Evolutionary conservation across 1,284 basidiomycete species (phyloP), one percentile per base, ranked within the genome.

Genomic region (Tylopilus sp.): DNA sequence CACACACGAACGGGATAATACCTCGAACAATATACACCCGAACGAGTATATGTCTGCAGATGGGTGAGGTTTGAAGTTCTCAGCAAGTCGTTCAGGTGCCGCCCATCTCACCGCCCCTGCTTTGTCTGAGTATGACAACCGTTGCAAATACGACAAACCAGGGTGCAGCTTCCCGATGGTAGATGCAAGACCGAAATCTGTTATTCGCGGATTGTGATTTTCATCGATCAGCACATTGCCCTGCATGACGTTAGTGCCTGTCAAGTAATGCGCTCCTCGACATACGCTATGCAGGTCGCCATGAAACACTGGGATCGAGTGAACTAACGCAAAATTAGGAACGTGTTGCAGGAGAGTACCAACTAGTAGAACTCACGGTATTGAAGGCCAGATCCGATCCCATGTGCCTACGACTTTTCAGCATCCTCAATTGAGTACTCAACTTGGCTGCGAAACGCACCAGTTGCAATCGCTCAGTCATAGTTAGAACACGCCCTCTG

Each of bases 201-300:
- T 26, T 47, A 68, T 68, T n/a, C 49, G 58, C 1, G 58, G 58
- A 36, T n/a, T 38, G 6, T 65, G 22, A 12, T 65, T 53, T 8
- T 57, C 55, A 3, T 70, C 53, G 16, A 71, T 54, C 18, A 70
- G 53, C n/a, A 69, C 62, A 8, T 69, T 69, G 2, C 58, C 39
- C 67, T 69, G 32, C 12, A n/a, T 4, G 44, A 36, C 8, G 5
- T 66, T 10, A 52, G 52, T 47, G 22, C 4, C 2, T 10, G 52
- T 16, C 10, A 24, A 29, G 13, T 55, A 15, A 22, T 22, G 32
- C 36, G 2, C 4, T 39, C 9, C 7, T 1, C 18, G 22, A 44
- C 41, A 8, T 44, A 44, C 41, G 41, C 41, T 44, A 22, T 44
- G 41, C 0, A n/a, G 9, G 29, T 58, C 61, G 8, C 65, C 60